Conservation (phyloP, 108 stramenopile genomes). For the Seminavis robusta region DNA sequence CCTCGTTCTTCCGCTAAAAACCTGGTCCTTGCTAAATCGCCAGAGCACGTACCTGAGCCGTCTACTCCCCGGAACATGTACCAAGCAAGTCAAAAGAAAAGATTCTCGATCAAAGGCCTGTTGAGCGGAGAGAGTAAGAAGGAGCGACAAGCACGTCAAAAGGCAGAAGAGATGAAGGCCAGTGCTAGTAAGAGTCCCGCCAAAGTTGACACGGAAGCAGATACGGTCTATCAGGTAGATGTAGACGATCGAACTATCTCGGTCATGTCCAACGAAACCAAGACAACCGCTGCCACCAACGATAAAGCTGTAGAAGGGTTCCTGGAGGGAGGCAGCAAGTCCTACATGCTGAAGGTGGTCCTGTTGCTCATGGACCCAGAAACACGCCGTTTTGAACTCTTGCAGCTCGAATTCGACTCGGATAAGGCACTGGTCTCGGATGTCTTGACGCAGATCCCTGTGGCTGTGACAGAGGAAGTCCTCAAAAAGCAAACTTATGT, state of each 20-base stretch:
- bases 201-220: too few relatives aligned
- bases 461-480: slow-evolving; percentile 58
- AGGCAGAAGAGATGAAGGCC: too few relatives aligned
- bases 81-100: too few relatives aligned
- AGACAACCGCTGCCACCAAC: background rate
- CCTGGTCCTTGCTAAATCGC: too few relatives aligned
- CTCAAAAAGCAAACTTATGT: slow-evolving; percentile 47
- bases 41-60: too few relatives aligned
- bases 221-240: slow-evolving; percentile 4
- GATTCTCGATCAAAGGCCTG: too few relatives aligned
- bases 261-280: background rate
- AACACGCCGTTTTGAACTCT: slow-evolving; percentile 74
- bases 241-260: slow-evolving; percentile 13
- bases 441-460: slow-evolving; percentile 62
- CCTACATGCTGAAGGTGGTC: slow-evolving; percentile 38
- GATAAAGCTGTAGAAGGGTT: background rate
- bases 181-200: too few relatives aligned
- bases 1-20: too few relatives aligned
- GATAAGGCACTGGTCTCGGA: slow-evolving; percentile 56
- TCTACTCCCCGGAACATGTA: too few relatives aligned
- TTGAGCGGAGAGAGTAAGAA: too few relatives aligned
- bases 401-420: slow-evolving; percentile 86
- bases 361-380: slow-evolving; percentile 76
- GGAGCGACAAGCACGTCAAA: too few relatives aligned
- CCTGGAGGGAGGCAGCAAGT: background rate